A percentile compares a stretch with the other conserved stretches of the same genome.
Conservation (phyloP, 2,329 filamentous ascomycete species). For the Pseudocercospora crystallina region DNA sequence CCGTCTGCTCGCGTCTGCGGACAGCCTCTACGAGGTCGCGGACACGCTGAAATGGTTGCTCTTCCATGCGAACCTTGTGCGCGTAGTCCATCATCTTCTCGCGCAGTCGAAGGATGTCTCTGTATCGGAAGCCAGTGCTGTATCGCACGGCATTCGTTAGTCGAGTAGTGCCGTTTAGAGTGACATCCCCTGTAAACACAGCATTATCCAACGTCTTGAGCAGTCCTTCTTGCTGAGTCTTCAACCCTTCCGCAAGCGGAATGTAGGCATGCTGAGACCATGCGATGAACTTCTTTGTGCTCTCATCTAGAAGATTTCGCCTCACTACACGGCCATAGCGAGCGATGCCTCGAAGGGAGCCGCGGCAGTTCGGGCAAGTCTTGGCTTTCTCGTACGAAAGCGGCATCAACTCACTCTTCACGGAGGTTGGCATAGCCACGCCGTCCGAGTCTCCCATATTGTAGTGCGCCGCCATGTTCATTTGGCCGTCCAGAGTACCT, state of each 20-base stretch:
- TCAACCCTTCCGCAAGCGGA: constrained; percentile 40
- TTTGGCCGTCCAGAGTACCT: constrained; percentile 60
- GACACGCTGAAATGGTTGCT: constrained; percentile 53
- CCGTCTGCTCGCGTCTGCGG: constrained; percentile 32
- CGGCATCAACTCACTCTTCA: constrained; percentile 36
- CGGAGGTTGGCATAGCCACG: constrained; percentile 18
- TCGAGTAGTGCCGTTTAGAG: neutral
- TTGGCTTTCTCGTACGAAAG: constrained; percentile 53
- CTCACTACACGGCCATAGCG: constrained; percentile 64
- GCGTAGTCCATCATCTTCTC: constrained; percentile 27
- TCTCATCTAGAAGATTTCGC: constrained; percentile 60
- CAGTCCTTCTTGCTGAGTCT: constrained; percentile 20
- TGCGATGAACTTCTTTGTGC: constrained; percentile 64
- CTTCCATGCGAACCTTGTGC: constrained; percentile 41
- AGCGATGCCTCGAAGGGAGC: constrained; percentile 56
- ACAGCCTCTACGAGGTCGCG: constrained; percentile 47
- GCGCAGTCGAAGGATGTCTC: constrained; percentile 12
- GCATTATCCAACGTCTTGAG: constrained; percentile 5
- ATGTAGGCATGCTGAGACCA: constrained; percentile 49
- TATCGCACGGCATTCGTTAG: neutral
- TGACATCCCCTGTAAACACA: neutral
- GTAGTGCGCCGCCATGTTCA: constrained; percentile 57
- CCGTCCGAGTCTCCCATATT: constrained; percentile 34
- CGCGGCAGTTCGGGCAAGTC: constrained; percentile 61
- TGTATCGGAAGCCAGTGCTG: constrained; percentile 14